Evolutionary conservation across 768 basidiomycete species (phyloP).

Genomic region (Tubosaeta sp.): DNA sequence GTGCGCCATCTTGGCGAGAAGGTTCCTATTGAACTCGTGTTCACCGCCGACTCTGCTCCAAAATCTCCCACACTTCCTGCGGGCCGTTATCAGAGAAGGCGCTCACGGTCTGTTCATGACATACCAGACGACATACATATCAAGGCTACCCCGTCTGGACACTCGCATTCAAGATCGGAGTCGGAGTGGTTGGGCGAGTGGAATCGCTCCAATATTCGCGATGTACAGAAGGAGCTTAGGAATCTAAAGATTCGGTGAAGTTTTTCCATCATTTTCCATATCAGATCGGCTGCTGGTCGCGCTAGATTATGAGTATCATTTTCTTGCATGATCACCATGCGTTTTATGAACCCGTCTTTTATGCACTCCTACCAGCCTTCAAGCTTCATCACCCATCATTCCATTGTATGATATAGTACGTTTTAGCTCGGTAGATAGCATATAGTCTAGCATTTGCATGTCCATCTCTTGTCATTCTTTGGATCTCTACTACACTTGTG

Average conservation of each 20-base stretch:
- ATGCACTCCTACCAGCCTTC: not conserved
- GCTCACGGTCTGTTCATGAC: slow-evolving; percentile 15
- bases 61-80: not conserved
- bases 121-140: not conserved
- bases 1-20: slow-evolving; percentile 55
- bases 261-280: not conserved
- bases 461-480: not conserved
- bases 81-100: not conserved
- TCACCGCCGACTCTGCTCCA: slow-evolving; percentile 16
- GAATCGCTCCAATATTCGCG: slow-evolving; percentile 36
- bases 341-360: not conserved
- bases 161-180: slow-evolving; percentile 2
- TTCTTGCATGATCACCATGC: not conserved
- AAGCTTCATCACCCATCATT: not conserved
- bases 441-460: not conserved
- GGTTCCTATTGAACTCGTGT: slow-evolving; percentile 53
- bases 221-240: slow-evolving; percentile 37
- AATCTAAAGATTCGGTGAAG: slow-evolving; percentile 19
- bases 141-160: not conserved
- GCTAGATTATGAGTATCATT: not conserved
- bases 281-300: slow-evolving; percentile 16
- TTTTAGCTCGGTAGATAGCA: not conserved
- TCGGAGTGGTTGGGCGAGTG: slow-evolving; percentile 40
- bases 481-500: not conserved
- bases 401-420: not conserved